phyloP scores from a whole-genome alignment of 1,284 basidiomycete genomes.

The Pyrrhoderma lamaoense region DNA sequence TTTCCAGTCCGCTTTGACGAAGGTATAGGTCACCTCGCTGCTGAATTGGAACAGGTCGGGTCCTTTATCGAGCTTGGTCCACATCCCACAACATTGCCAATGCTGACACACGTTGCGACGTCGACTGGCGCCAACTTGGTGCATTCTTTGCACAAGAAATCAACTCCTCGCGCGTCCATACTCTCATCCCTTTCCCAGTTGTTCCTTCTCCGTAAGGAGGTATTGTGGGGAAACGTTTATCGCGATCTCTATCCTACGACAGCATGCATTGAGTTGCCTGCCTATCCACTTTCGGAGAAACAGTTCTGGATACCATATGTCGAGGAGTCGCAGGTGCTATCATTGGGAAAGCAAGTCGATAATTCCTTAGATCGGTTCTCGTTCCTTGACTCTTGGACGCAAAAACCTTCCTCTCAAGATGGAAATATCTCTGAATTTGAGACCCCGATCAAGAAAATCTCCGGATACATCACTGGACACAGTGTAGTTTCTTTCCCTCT shows the following conservation, averaged over 20 bases:
- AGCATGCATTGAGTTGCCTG: conserved; percentile 42
- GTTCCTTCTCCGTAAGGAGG: conserved; percentile 33
- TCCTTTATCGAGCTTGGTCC: conserved; percentile 63
- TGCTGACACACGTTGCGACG: conserved; percentile 40
- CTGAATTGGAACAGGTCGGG: conserved; percentile 28
- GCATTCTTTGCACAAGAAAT: conserved; percentile 41
- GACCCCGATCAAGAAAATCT: conserved; percentile 40
- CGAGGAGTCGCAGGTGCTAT: conserved; percentile 22
- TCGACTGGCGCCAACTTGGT: conserved; percentile 32
- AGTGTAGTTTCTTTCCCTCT: conserved; percentile 48
- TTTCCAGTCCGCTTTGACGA: conserved; percentile 53
- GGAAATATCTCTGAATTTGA: conserved; percentile 42
- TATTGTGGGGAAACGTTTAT: conserved; percentile 54
- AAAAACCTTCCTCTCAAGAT: conserved; percentile 35
- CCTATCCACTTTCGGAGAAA: conserved; percentile 51
- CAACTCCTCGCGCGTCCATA: conserved; percentile 39
- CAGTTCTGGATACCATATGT: conserved; percentile 51
- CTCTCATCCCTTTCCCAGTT: conserved; percentile 39
- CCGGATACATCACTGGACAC: conserved; percentile 48
- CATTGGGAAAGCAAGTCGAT: neutral
- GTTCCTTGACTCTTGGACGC: conserved; percentile 38
- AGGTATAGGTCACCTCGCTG: conserved; percentile 37
- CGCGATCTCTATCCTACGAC: conserved; percentile 34
- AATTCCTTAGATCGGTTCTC: conserved; percentile 27
- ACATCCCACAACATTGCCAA: conserved; percentile 47